Evolutionary conservation across 139 green algal genomes (phyloP), one percentile per base, ranked within the genome.

Genomic region (Astrephomene gubernaculifera): DNA sequence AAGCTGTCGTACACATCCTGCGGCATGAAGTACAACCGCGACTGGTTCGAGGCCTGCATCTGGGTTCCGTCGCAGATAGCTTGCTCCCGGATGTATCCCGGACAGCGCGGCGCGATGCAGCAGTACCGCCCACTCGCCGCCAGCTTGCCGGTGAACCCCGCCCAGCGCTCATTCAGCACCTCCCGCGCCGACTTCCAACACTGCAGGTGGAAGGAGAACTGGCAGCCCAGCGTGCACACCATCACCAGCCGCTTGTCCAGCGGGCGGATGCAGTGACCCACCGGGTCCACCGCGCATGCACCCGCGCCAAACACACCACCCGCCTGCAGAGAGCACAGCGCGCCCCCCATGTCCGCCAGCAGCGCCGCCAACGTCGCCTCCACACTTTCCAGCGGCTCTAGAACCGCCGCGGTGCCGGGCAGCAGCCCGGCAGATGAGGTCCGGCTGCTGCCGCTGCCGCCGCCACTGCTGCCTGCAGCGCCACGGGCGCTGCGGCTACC

Each of bases 331-430:
- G 33, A 43, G 36, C 79, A 86, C 49, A 86, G 79, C 79, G 79
- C 79, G 49, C 79, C 79, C 44, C 79, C 79, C 65, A 79, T 86
- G 79, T 76, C 79, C 25, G 79, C 64, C 49, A 86, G 79, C 79
- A 78, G 65, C 45, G 78, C 78, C 43, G 78, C 78, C 63, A 84
- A 63, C 9, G 78, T 84, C 31, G 78, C 78, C 78, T 84, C 78
- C 22, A 86, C 45, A 17, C 38, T 53, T 49, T 86, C 79, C 79
- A 86, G 65, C 65, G 79, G 79, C 64, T 86, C 79, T 8, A 86
- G 79, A 14, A 86, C 69, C 27, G 79, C 79, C 36, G 65, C 65
- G 14, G 79, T 86, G 27, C 79, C 79, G 25, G 79, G 78, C 41
- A 84, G 78, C n/a, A 83, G 78, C 24, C 74, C 74, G 8, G 27